These are phyloP conservation scores for Podospora fimiseda DNA, from an alignment of 495 filamentous ascomycete species.

Conservation along the genomic window DNA sequence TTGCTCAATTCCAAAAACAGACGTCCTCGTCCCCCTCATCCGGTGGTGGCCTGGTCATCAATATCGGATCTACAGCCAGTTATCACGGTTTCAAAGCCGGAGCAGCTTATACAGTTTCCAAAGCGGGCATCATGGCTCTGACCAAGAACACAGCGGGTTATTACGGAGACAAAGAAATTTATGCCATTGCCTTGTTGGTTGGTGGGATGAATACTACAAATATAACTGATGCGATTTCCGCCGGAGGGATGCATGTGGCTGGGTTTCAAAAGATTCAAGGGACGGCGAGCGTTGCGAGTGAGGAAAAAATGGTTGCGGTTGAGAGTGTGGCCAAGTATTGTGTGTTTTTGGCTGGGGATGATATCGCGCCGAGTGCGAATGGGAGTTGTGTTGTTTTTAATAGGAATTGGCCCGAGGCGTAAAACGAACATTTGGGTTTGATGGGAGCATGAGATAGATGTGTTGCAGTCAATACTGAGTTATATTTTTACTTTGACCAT, in stretches of 20 bases:
- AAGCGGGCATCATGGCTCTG: conserved; percentile 50
- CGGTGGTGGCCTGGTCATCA: conserved; percentile 37
- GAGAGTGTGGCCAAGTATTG: conserved; percentile 37
- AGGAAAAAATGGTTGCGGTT: conserved; percentile 18
- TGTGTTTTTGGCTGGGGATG: conserved; percentile 34
- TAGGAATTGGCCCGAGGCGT: conserved; percentile 35
- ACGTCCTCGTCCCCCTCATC: no score
- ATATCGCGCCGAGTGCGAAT: conserved; percentile 31
- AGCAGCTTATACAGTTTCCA: conserved; percentile 50
- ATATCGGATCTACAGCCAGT: conserved; percentile 40
- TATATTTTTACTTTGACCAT: no score
- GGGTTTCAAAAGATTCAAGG: conserved; percentile 30
- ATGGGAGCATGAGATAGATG: no score
- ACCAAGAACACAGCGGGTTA: conserved; percentile 58
- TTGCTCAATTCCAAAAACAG: conserved; percentile 39
- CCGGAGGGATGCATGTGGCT: conserved; percentile 39
- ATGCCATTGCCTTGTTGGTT: conserved; percentile 48
- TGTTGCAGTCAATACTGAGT: no score
- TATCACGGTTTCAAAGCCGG: conserved; percentile 33
- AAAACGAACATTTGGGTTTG: background rate
- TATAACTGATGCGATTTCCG: conserved; percentile 46
- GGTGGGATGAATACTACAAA: conserved; percentile 53
- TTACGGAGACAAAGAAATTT: conserved; percentile 53
- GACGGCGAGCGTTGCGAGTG: conserved; percentile 16
- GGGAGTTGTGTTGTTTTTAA: conserved; percentile 35